Percentiles rank a stretch among this genome's conserved stretches.
Conservation (phyloP, 768 basidiomycete genomes). For the Kwoniella shandongensis region DNA sequence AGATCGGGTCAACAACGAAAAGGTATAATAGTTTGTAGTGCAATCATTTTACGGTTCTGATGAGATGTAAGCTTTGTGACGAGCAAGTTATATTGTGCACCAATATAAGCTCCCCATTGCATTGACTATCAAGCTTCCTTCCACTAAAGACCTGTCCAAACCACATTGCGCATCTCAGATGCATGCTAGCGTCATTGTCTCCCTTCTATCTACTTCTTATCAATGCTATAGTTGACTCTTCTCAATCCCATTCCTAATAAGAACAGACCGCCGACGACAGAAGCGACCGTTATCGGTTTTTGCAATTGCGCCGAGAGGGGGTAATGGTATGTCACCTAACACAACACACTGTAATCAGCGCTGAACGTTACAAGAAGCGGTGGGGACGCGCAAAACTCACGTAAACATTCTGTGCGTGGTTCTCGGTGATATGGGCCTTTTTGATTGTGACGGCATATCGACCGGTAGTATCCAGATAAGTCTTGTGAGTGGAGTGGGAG, state of each 20-base stretch:
- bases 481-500: conserved; percentile 66
- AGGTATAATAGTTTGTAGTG: no score
- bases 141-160: no score
- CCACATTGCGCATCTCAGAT: no score
- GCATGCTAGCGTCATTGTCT: conserved; percentile 2
- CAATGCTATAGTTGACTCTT: conserved; percentile 61
- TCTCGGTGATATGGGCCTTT: conserved; percentile 73
- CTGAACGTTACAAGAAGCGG: conserved; percentile 4
- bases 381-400: conserved; percentile 58
- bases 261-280: conserved; percentile 54
- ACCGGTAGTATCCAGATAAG: conserved; percentile 89
- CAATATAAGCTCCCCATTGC: no score
- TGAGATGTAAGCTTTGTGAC: no score
- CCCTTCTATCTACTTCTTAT: conserved; percentile 26
- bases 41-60: no score
- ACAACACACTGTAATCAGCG: conserved; percentile 13
- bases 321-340: conserved; percentile 82
- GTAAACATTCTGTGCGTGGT: conserved; percentile 75
- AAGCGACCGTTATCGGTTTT: conserved; percentile 78
- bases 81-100: no score
- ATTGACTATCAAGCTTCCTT: no score
- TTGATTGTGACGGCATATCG: conserved; percentile 73
- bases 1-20: no score
- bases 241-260: conserved; percentile 53
- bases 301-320: conserved; percentile 75